Base-by-base conservation (phyloP, 345 rosid genomes). In the Arabidopsis thaliana region DNA sequence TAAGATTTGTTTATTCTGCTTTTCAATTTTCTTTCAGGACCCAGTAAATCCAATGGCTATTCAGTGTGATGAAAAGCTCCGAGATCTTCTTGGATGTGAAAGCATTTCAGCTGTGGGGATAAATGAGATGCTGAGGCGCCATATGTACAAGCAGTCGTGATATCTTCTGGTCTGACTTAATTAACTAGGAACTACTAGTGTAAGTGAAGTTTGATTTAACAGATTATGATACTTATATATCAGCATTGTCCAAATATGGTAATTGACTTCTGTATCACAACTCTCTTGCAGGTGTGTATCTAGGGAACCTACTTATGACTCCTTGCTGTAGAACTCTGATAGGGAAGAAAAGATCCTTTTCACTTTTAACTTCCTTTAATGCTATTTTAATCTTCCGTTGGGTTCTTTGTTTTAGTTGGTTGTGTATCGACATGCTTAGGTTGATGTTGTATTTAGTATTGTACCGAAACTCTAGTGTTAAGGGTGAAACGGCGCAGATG, bases 81-180 rank as follows among this genome's bases (percentile, higher is more conserved):
- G 67, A 0, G 93, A 87, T 59, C 98, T 93, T 74, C 91, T 93
- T 52, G 93, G 94, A 69, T 93, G 91, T 73, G 95, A 93, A 73
- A 87, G 93, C 88, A 88, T 93, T 44, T 90, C 94, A 78, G 91
- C 90, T 16, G 81, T 87, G 81, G 94, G 94, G 73, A 85, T 93
- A 74, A 84, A 76, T 12, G 90, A 87, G 85, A 78, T 91, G 78
- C 84, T 85, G 6, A 87, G 88, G 45, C 88, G 86, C 74, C 93
- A 88, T 81, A 84, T 91, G 75, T 81, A 85, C 78, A 85, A 83
- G 82, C 80, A 30, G 69, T 84, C 89, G 22, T 91, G 85, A 88
- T 84, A 57, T 69, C 68, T 41, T 59, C 67, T 77, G 62, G 62
- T 67, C 69, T 77, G 77, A 81, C 84, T 76, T 82, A 13, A 66